phyloP scores from a whole-genome alignment of 805 yeast genomes.

The Candida takata region DNA sequence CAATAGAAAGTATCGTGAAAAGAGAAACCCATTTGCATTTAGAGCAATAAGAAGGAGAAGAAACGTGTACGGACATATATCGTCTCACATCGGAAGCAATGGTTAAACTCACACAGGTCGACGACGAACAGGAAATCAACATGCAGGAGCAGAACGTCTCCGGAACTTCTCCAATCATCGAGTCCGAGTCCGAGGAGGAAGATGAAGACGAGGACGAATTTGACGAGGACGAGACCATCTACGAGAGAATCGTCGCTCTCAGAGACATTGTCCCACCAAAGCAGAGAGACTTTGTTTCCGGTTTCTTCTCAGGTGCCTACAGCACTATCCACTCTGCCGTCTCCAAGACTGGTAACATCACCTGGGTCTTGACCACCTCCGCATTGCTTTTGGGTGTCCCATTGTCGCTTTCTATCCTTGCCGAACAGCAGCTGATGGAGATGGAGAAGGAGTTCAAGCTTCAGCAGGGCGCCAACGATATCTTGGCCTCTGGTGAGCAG shows the following conservation, averaged over 20 bases:
- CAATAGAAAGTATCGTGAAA: no score
- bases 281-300: slow-evolving; percentile 51
- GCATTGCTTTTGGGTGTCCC: slow-evolving; percentile 89
- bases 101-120: slow-evolving; percentile 73
- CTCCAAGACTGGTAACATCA: slow-evolving; percentile 59
- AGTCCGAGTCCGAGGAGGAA: slow-evolving; percentile 45
- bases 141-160: slow-evolving; percentile 23
- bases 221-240: slow-evolving; percentile 76
- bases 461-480: slow-evolving; percentile 71
- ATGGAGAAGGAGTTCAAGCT: slow-evolving; percentile 86
- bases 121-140: slow-evolving; percentile 39
- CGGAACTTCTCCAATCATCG: slow-evolving; percentile 30
- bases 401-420: slow-evolving; percentile 76
- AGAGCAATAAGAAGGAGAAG: no score
- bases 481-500: slow-evolving; percentile 63
- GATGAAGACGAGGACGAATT: slow-evolving; percentile 50
- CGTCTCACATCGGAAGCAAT: slow-evolving; percentile 32
- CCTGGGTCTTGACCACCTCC: slow-evolving; percentile 84
- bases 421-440: slow-evolving; percentile 90
- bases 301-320: slow-evolving; percentile 26
- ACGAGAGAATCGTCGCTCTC: slow-evolving; percentile 85
- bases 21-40: no score
- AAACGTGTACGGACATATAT: no score
- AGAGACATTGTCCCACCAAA: slow-evolving; percentile 88
- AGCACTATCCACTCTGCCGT: slow-evolving; percentile 41